Evolutionary conservation across 306 rosid species (phyloP).

Genomic region (Urtica urens): DNA sequence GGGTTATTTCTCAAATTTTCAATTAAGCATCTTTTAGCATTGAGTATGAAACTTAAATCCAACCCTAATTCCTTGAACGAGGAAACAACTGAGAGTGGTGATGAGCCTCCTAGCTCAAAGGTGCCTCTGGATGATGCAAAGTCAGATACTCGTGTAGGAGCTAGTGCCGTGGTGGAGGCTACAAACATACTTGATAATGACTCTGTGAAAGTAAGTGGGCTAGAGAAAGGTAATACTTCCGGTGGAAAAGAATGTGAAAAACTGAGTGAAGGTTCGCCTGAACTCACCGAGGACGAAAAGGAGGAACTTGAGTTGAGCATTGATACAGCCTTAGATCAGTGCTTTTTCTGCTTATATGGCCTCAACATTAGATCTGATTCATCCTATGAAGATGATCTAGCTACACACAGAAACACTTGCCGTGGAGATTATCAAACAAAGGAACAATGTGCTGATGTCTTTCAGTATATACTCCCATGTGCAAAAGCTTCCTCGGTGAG

Average conservation of each 20-base stretch:
- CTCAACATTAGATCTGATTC: constrained; percentile 80
- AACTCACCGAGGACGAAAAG: constrained; percentile 71
- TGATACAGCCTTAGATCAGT: constrained; percentile 85
- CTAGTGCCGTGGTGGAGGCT: constrained; percentile 31
- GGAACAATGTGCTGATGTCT: constrained; percentile 97
- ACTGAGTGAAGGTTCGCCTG: constrained; percentile 37
- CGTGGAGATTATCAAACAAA: constrained; percentile 91
- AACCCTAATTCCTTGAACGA: constrained; percentile 31
- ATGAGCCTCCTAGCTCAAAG: constrained; percentile 26
- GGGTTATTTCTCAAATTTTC: constrained; percentile 92
- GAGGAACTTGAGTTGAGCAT: constrained; percentile 85
- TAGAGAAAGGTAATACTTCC: constrained; percentile 32
- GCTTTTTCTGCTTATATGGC: constrained; percentile 90
- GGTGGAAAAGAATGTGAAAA: constrained; percentile 40
- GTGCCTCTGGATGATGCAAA: constrained; percentile 30
- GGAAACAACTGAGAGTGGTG: constrained; percentile 36
- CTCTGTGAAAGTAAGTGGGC: constrained; percentile 31
- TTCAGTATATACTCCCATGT: constrained; percentile 84
- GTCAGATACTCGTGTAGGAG: constrained; percentile 35
- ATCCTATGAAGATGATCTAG: constrained; percentile 83
- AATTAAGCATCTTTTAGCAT: constrained; percentile 81
- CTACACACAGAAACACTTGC: constrained; percentile 82
- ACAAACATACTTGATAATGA: constrained; percentile 31
- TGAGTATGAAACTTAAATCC: constrained; percentile 85
- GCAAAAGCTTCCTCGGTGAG: constrained; percentile 98